These are phyloP conservation scores for Suillus bovinus DNA, from an alignment of 768 basidiomycete genomes.

Conservation along the genomic window DNA sequence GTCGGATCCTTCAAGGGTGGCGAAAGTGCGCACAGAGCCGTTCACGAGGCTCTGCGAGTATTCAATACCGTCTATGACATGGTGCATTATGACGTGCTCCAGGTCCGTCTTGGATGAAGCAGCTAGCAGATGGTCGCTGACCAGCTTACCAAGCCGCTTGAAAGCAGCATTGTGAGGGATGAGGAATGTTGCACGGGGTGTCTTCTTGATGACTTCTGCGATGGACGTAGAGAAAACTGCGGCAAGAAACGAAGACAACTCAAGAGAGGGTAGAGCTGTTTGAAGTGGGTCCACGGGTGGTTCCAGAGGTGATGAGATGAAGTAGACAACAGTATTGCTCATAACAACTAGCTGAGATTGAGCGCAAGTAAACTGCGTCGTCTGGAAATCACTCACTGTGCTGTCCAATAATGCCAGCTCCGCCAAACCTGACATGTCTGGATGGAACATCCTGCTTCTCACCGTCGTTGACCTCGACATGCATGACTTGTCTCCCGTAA, in stretches of 20 bases:
- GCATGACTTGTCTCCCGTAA: slow-evolving; percentile 69
- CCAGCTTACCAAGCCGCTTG: slow-evolving; percentile 77
- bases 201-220: slow-evolving; percentile 62
- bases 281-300: slow-evolving; percentile 83
- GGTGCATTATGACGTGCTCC: slow-evolving; percentile 84
- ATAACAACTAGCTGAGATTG: slow-evolving; percentile 52
- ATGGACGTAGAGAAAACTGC: slow-evolving; percentile 85
- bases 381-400: slow-evolving; percentile 52
- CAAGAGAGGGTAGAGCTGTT: slow-evolving; percentile 78
- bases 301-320: slow-evolving; percentile 78
- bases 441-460: slow-evolving; percentile 47
- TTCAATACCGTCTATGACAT: slow-evolving; percentile 72
- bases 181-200: slow-evolving; percentile 76
- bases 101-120: slow-evolving; percentile 79
- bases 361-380: slow-evolving; percentile 13
- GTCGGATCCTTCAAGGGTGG: slow-evolving; percentile 85
- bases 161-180: slow-evolving; percentile 93
- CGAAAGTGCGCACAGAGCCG: slow-evolving; percentile 71
- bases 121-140: slow-evolving; percentile 83
- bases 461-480: slow-evolving; percentile 57
- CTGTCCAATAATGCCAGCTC: slow-evolving; percentile 76
- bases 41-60: slow-evolving; percentile 64
- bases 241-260: slow-evolving; percentile 88
- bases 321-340: slow-evolving; percentile 84
- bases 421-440: slow-evolving; percentile 76